Conservation (phyloP, 306 rosid species). For the Quercus ilex region DNA sequence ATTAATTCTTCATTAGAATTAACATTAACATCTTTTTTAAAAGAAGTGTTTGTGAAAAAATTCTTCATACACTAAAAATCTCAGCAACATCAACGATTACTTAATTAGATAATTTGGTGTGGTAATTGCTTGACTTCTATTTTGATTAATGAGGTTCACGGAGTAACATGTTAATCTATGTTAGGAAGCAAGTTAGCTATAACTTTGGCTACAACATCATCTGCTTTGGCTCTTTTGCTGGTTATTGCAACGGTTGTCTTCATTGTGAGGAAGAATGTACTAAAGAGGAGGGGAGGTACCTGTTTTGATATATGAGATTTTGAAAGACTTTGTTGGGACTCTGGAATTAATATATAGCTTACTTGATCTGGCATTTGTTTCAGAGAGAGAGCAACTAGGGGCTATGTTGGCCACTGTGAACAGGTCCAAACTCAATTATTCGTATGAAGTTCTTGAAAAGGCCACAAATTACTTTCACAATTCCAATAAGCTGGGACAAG, state of each 20-base stretch:
- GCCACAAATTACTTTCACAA: constrained; percentile 61
- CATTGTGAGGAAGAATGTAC: constrained; percentile 40
- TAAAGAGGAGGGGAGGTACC: constrained; percentile 49
- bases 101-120: background rate
- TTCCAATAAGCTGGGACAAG: constrained; percentile 72
- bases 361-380: constrained; percentile 1
- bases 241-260: constrained; percentile 33
- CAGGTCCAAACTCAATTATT: constrained; percentile 51
- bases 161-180: constrained; percentile 1
- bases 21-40: background rate
- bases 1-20: background rate
- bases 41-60: no score
- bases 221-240: constrained; percentile 47
- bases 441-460: constrained; percentile 66
- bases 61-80: background rate
- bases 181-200: constrained; percentile 38
- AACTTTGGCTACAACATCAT: constrained; percentile 33
- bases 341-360: background rate
- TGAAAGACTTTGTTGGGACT: background rate
- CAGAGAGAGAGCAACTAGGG: constrained; percentile 64
- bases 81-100: background rate
- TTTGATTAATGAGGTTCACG: background rate
- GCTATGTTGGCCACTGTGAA: constrained; percentile 40
- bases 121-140: background rate
- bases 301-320: background rate